Base-by-base conservation (phyloP, 2,329 filamentous ascomycete genomes). In the Phialemoniopsis sp. region DNA sequence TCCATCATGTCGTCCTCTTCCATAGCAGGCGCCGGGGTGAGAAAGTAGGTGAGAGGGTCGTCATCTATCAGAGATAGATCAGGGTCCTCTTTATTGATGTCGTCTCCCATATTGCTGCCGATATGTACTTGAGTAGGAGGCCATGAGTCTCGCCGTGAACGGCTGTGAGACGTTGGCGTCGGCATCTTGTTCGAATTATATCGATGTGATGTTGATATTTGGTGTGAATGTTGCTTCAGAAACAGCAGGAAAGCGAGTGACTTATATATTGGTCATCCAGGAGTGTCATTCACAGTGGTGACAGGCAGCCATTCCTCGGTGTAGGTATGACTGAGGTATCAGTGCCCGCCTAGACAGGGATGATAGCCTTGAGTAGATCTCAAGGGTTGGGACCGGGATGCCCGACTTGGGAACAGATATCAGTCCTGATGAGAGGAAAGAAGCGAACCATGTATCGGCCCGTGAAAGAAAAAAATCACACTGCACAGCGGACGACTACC, bases 31-130 rank as follows among this genome's bases (percentile, higher is more conserved):
- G 66, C 60, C 2, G 75, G 70, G 2, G 73, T 76, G 32, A 79
- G 64, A 47, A 79, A 80, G 53, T 75, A 78, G 35, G 66, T 71
- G 37, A 79, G 62, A 13, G 76, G 75, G 46, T 78, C 69, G 34
- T 74, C 66, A 45, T 74, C 68, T 38, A 73, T 69, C 41, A 51
- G 51, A 3, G 59, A 49, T 21, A 57, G 49, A 32, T 63, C 57
- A 15, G 59, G 40, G 39, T 60, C 58, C 17, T 71, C 63, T 15
- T 42, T 32, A 30, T 73, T 67, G 38, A 72, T 63, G 45, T 64
- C 60, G 40, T 64, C 63, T 33, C 67, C 63, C 17, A 64, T 49
- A 37, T 63, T 61, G 13, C 32, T 34, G 14, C 10, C 66, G 18
- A 76, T 60, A 33, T 63, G 66, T 45, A 73, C 58, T 47, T 70